A percentile compares a stretch with the other conserved stretches of the same genome.
Evolutionary conservation across 225 moss, liverwort and hornwort species (phyloP).

Genomic region (Pleurozium schreberi): DNA sequence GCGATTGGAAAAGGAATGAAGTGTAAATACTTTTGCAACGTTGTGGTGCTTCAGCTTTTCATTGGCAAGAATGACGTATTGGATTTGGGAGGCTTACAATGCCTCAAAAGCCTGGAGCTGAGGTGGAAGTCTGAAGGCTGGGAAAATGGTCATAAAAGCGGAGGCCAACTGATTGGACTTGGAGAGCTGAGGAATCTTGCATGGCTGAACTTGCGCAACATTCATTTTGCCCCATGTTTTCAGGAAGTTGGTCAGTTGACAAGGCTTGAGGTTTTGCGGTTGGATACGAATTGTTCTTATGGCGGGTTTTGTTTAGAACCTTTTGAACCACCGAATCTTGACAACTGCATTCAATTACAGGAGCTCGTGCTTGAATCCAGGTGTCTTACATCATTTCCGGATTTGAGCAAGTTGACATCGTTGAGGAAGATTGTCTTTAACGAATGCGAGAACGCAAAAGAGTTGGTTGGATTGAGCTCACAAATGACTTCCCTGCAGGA

Average conservation of each 20-base stretch:
- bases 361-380: not conserved
- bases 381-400: not conserved
- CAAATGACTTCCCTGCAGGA: not conserved
- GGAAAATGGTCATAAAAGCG: fast-evolving
- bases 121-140: fast-evolving
- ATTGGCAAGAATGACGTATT: not conserved
- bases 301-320: not conserved
- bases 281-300: not conserved
- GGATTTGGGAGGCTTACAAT: not conserved
- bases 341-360: not conserved
- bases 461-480: not conserved
- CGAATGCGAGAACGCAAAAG: not conserved
- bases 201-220: not conserved
- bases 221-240: not conserved
- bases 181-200: not conserved
- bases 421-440: not conserved
- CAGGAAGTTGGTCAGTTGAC: not conserved
- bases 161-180: not conserved
- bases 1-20: not conserved
- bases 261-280: not conserved
- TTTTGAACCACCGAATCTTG: not conserved
- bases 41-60: not conserved
- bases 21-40: not conserved
- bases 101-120: not conserved
- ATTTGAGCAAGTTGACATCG: not conserved